Conservation (phyloP, 2,329 filamentous ascomycete species). For the Lachnum nothofagi region DNA sequence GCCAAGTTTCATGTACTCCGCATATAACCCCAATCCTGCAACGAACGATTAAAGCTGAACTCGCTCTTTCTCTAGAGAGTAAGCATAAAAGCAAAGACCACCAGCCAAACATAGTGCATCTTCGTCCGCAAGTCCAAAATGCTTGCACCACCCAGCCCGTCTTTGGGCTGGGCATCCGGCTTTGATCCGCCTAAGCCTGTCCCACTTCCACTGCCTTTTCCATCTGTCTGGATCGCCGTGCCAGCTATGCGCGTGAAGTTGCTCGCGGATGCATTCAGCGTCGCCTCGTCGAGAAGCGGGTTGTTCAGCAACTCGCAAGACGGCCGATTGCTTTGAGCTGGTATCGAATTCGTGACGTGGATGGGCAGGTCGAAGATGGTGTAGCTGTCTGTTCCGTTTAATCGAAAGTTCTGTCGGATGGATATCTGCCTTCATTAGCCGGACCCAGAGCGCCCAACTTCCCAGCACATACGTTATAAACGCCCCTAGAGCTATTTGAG, state of each 20-base stretch:
- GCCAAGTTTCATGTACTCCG: too few relatives aligned
- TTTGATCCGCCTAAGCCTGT: slow-evolving; percentile 24
- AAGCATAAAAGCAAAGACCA: slow-evolving; percentile 32
- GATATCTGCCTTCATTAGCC: slow-evolving; percentile 47
- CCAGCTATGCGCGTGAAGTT: slow-evolving; percentile 28
- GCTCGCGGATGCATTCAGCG: slow-evolving; percentile 38
- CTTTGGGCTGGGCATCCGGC: slow-evolving; percentile 29
- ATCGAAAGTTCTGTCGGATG: slow-evolving; percentile 64
- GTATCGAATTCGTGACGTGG: slow-evolving; percentile 60
- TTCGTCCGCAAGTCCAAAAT: slow-evolving; percentile 33
- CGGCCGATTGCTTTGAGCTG: slow-evolving; percentile 37
- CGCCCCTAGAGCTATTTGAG: slow-evolving; percentile 47
- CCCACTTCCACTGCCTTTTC: slow-evolving; percentile 1
- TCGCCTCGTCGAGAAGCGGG: slow-evolving; percentile 43
- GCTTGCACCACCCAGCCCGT: slow-evolving; percentile 33
- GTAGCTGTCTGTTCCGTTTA: slow-evolving; percentile 60
- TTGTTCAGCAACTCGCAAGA: slow-evolving; percentile 50
- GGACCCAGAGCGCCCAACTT: too few relatives aligned
- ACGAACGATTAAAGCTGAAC: too few relatives aligned
- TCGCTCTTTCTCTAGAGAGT: slow-evolving; percentile 23
- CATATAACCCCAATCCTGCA: background rate
- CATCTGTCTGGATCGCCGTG: slow-evolving; percentile 27
- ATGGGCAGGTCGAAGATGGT: slow-evolving; percentile 69
- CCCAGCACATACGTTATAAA: slow-evolving; percentile 49
- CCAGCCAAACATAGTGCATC: slow-evolving; percentile 33